Conservation (phyloP, 1,139 yeast genomes). For the Debaryomyces sp. region DNA sequence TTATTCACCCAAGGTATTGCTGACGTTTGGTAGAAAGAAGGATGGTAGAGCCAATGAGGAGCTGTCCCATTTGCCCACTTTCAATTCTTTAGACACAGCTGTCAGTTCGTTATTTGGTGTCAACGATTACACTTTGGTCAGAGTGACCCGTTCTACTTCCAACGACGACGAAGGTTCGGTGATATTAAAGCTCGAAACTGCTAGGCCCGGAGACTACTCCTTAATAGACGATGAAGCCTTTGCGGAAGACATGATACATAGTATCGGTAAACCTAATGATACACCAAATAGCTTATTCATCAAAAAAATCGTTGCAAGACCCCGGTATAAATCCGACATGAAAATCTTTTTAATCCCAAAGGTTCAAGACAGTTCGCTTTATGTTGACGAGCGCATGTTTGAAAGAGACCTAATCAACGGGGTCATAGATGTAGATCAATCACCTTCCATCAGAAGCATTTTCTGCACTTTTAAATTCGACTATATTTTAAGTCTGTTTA, state of each 20-base stretch:
- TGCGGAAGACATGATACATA: conserved; percentile 41
- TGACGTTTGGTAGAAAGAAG: conserved; percentile 23
- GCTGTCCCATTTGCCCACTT: conserved; percentile 32
- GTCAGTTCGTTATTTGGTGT: conserved; percentile 45
- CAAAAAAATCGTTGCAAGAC: conserved; percentile 51
- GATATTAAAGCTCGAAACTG: conserved; percentile 55
- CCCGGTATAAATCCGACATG: conserved; percentile 56
- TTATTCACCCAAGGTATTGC: conserved; percentile 39
- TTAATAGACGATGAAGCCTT: conserved; percentile 52
- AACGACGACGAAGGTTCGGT: conserved; percentile 53
- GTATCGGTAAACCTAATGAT: conserved; percentile 43
- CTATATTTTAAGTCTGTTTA: conserved; percentile 21
- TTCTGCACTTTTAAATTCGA: conserved; percentile 30
- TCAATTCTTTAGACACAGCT: conserved; percentile 50
- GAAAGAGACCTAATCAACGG: conserved; percentile 56
- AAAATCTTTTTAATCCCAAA: conserved; percentile 45
- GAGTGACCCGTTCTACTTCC: conserved; percentile 59
- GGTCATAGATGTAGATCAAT: conserved; percentile 34
- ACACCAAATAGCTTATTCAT: conserved; percentile 49
- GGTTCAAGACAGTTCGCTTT: conserved; percentile 38
- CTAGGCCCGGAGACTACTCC: conserved; percentile 53
- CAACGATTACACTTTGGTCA: conserved; percentile 44
- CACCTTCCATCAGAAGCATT: conserved; percentile 18
- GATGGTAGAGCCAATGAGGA: conserved; percentile 9
- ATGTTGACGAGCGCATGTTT: conserved; percentile 53